Evolutionary conservation across 176 grass and related monocot species (phyloP), one percentile per base, ranked within the genome.

Genomic region (Avena insularis): DNA sequence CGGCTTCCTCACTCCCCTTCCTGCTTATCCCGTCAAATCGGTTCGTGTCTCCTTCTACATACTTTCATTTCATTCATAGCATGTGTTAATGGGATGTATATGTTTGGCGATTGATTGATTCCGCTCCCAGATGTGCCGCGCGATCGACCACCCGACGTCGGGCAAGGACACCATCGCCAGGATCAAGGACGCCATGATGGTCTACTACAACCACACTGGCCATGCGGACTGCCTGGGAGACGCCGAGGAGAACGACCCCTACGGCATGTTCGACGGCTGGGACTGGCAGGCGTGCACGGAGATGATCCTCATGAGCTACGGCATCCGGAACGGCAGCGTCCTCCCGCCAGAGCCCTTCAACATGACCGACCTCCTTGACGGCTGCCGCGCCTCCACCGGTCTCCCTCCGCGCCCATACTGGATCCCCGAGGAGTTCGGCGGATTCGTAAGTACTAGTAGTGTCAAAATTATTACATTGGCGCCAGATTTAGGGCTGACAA

Each of bases 181-280:
- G 82, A 13, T 95, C 38, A 81, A 78, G 2, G 90, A 47, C 15
- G 88, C 86, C 14, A 48, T 95, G 80, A 16, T 11, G 45, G 79
- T 95, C 17, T 95, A 90, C 83, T 95, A 95, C 93, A 95, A 89
- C 89, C 79, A 92, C 65, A 90, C 86, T 14, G 88, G 93, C 45
- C 45, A 4, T 3, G 16, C 50, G 0, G 4, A 19, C 11, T 92
- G 93, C 85, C 46, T 95, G 8, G 15, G 58, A 11, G 54, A 35
- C 25, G 50, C 31, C 56, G 55, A 36, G 21, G 55, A 48, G 3
- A 63, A 80, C 40, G 85, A 78, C 78, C 57, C 79, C 27, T 69
- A 69, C 73, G 91, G 85, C 85, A 85, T 87, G 74, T 14, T 10
- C 29, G 47, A 57, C 21, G 85, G 88, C 3, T 95, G 93, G 93